Evolutionary conservation across 805 yeast genomes (phyloP).

Genomic region (Teunomyces cretensis): DNA sequence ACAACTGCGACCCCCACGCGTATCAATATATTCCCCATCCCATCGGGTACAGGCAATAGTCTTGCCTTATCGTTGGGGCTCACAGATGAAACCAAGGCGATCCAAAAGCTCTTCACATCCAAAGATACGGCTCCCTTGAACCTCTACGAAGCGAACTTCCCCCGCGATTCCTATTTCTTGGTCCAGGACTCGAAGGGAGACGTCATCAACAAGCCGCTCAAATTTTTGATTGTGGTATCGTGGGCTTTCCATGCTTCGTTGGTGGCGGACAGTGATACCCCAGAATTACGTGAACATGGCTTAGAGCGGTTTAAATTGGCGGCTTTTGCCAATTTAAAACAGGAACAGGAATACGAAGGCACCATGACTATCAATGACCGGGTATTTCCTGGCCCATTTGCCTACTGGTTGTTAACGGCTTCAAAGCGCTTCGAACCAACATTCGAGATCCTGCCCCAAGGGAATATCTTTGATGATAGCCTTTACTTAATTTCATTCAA

Average conservation of each 20-base stretch:
- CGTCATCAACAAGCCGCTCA: conserved; percentile 17
- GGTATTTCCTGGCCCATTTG: conserved; percentile 40
- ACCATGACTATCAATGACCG: conserved; percentile 16
- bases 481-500: conserved; percentile 50
- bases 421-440: conserved; percentile 57
- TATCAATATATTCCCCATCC: conserved; percentile 45
- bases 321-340: conserved; percentile 51
- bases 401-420: conserved; percentile 60
- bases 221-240: conserved; percentile 65
- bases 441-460: conserved; percentile 62
- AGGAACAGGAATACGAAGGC: conserved; percentile 55
- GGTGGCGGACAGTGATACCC: conserved; percentile 76
- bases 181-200: conserved; percentile 17
- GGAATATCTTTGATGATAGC: conserved; percentile 41
- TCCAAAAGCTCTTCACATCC: conserved; percentile 36
- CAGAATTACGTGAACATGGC: conserved; percentile 65
- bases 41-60: conserved; percentile 89
- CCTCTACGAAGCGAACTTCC: conserved; percentile 45
- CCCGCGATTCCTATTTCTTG: conserved; percentile 26
- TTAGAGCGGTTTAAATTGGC: conserved; percentile 68
- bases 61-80: conserved; percentile 61
- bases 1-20: background rate
- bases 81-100: conserved; percentile 21
- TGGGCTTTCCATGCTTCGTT: conserved; percentile 87
- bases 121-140: conserved; percentile 35